Percentiles rank a stretch among this genome's conserved stretches.
phyloP scores from a whole-genome alignment of 331 rosid genomes.

The Phaseolus coccineus region DNA sequence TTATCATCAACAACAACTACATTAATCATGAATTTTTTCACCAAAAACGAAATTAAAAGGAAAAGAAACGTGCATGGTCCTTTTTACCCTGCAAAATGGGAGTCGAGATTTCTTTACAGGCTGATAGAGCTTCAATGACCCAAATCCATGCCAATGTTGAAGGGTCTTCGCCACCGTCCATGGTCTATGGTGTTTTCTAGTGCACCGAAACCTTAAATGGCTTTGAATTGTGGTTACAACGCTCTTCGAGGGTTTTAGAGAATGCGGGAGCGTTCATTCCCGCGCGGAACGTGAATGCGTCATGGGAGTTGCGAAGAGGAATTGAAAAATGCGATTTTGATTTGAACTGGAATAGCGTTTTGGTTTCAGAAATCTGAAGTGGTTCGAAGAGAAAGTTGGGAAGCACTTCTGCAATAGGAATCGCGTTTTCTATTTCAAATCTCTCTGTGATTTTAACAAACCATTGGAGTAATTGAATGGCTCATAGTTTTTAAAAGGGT shows the following conservation, averaged over 20 bases:
- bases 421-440: no score
- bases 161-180: slow-evolving; percentile 3
- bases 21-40: not conserved
- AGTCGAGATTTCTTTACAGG: slow-evolving; percentile 44
- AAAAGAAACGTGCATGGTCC: not conserved
- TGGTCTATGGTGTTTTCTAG: not conserved
- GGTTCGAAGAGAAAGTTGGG: no score
- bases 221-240: not conserved
- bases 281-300: not conserved
- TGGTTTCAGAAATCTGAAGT: no score
- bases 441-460: no score
- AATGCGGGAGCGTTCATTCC: not conserved
- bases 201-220: not conserved
- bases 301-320: not conserved
- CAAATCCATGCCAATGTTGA: slow-evolving; percentile 67
- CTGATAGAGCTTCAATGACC: slow-evolving; percentile 80
- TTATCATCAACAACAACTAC: not conserved
- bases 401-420: no score
- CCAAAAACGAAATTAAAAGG: not conserved
- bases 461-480: no score
- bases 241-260: not conserved
- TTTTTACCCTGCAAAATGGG: slow-evolving; percentile 61
- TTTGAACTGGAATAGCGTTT: not conserved
- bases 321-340: not conserved
- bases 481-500: no score